These are phyloP conservation scores for Boechera retrofracta DNA, from an alignment of 345 rosid species.

Conservation along the genomic window DNA sequence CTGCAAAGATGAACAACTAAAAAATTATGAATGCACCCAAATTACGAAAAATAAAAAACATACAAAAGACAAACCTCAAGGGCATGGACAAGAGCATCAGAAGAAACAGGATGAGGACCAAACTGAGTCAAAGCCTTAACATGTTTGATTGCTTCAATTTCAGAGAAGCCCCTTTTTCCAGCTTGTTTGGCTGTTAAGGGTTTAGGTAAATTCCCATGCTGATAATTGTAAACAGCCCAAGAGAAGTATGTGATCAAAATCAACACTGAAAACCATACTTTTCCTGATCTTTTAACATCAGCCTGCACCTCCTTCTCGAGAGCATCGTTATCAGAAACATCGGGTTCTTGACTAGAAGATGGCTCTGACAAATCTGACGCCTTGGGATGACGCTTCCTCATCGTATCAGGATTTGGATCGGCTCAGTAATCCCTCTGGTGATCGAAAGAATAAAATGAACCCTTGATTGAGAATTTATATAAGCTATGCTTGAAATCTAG, in stretches of 20 bases:
- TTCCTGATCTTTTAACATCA: conserved; percentile 59
- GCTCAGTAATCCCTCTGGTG: background rate
- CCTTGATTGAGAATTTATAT: too few species aligned
- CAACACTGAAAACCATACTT: conserved; percentile 59
- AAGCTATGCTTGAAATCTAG: too few species aligned
- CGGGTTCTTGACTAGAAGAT: conserved; percentile 33
- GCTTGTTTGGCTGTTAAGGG: conserved; percentile 78
- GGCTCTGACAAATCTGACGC: conserved; percentile 35
- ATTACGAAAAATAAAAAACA: background rate
- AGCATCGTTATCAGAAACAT: conserved; percentile 14
- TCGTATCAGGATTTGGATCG: conserved; percentile 23
- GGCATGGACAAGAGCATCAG: conserved; percentile 78
- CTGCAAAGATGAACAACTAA: conserved; percentile 49
- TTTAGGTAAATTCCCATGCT: conserved; percentile 64
- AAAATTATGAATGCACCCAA: conserved; percentile 12
- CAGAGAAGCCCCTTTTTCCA: conserved; percentile 96
- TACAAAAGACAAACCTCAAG: conserved; percentile 55
- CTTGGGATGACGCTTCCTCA: conserved; percentile 49
- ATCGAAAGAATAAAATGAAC: background rate
- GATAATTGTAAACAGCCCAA: conserved; percentile 69
- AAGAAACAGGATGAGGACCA: conserved; percentile 89
- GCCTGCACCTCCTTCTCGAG: background rate
- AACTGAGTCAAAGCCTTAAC: conserved; percentile 73
- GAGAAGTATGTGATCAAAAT: conserved; percentile 55
- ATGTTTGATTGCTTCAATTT: conserved; percentile 76